A percentile compares a stretch with the other conserved stretches of the same genome.
These are phyloP conservation scores for Tricholoma saponaceum DNA, from an alignment of 768 basidiomycete genomes.

Conservation along the genomic window DNA sequence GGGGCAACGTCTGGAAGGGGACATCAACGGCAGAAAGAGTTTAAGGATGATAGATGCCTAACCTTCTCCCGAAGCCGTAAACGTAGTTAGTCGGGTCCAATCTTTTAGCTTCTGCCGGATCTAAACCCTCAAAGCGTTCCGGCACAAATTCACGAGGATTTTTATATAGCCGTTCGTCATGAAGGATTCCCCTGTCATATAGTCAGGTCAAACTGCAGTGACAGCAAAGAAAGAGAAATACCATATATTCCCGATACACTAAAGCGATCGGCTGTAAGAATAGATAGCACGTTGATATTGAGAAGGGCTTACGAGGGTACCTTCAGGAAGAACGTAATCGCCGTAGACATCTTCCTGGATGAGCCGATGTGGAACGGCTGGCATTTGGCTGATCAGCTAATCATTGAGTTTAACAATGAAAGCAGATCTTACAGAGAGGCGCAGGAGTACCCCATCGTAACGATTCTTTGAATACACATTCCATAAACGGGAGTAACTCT, in stretches of 20 bases:
- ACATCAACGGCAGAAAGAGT: neutral
- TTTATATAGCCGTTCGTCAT: constrained; percentile 10
- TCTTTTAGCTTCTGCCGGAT: constrained; percentile 9
- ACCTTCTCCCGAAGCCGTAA: constrained; percentile 13
- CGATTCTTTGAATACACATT: constrained; percentile 16
- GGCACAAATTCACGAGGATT: constrained; percentile 10
- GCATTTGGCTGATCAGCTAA: neutral
- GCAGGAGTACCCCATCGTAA: constrained; percentile 15
- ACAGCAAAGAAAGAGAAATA: neutral
- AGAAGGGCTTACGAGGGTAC: constrained; percentile 9
- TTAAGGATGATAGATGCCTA: neutral
- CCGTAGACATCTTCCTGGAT: constrained; percentile 15
- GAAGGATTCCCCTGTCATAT: constrained; percentile 11
- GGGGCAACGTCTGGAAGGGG: constrained; percentile 10
- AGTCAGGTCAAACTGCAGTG: neutral
- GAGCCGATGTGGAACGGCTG: constrained; percentile 15
- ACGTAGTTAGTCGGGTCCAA: constrained; percentile 13
- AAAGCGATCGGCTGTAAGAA: neutral
- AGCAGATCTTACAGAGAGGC: constrained; percentile 9
- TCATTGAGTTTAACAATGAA: neutral
- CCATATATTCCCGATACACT: constrained; percentile 17
- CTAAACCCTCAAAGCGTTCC: constrained; percentile 9
- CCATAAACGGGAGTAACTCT: constrained; percentile 13
- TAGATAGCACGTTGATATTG: too few relatives aligned
- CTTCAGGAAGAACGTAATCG: constrained; percentile 11